These are phyloP conservation scores for Aethionema arabicum DNA, from an alignment of 345 rosid species.

Conservation along the genomic window DNA sequence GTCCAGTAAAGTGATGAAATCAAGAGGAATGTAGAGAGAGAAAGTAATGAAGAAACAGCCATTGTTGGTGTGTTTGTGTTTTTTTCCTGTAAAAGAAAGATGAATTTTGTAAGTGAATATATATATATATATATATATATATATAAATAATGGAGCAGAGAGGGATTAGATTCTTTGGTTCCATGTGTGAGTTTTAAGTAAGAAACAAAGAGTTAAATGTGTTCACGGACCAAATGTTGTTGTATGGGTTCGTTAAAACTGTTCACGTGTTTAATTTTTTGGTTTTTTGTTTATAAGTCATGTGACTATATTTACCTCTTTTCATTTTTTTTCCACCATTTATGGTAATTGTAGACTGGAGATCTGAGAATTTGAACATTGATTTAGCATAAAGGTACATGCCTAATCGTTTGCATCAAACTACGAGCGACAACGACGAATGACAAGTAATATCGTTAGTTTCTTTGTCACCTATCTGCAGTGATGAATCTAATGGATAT, in stretches of 20 bases:
- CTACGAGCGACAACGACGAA: too few species aligned
- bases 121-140: too few species aligned
- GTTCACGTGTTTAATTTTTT: constrained; percentile 36
- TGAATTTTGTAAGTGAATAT: too few species aligned
- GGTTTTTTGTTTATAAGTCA: constrained; percentile 29
- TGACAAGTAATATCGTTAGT: too few species aligned
- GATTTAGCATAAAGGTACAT: not conserved
- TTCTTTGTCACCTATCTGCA: too few species aligned
- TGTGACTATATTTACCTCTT: constrained; percentile 38
- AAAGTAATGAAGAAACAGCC: constrained; percentile 39
- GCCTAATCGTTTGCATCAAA: not conserved
- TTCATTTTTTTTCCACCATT: constrained; percentile 23
- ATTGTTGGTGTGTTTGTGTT: constrained; percentile 36
- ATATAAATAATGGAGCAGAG: constrained; percentile 34
- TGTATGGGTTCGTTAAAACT: constrained; percentile 27
- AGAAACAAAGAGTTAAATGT: constrained; percentile 32
- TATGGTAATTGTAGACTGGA: constrained; percentile 12
- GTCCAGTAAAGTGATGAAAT: constrained; percentile 31
- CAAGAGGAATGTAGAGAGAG: constrained; percentile 31
- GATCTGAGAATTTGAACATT: not conserved
- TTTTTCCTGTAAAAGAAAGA: constrained; percentile 33
- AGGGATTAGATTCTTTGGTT: constrained; percentile 27
- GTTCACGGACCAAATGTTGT: constrained; percentile 35
- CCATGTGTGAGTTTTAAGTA: constrained; percentile 37
- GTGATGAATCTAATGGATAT: too few species aligned